Evolutionary conservation across 2,329 filamentous ascomycete genomes (phyloP), one percentile per base, ranked within the genome.

Genomic region (Claviceps humidiphila): DNA sequence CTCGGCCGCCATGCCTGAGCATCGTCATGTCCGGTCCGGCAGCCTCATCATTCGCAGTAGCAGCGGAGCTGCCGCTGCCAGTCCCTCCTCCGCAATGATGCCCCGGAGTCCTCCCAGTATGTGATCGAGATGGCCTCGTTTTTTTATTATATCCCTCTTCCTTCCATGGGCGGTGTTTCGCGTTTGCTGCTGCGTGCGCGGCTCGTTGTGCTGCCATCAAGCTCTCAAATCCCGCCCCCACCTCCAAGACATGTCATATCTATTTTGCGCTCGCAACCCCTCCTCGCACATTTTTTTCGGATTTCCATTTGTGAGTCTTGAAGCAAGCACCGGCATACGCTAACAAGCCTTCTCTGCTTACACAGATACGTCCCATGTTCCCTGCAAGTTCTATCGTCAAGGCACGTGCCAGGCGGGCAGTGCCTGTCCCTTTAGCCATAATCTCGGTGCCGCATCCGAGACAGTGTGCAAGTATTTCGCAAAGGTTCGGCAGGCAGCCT

Each of bases 311-410:
- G 9, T 34, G 30, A 34, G 30, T 4, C 30, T 34, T 11, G 30
- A 34, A 34, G 30, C 30, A 20, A 37, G 7, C 17, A 14, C 1
- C 38, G 9, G 30, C 11, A 8, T 38, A 5, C 44, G 52, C 52
- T 53, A 22, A 53, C 44, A 37, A n/a, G 26, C 5, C 6, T 24
- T 8, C 49, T 26, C 24, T 45, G 26, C 44, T 24, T 16, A 34
- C 49, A 55, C 58, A 96, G 91, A 95, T 69, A 95, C 93, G 17
- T 86, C 90, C 56, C 93, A 97, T 73, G 93, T 98, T 45, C 93
- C 93, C 41, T 98, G 93, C 85, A 97, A 97, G 77, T 98, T 98
- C 85, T 98, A 93, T 71, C 84, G 89, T 51, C 89, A 95, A 73
- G 90, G 91, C 67, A 84, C 89, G 63, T 98, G 93, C 69, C 91